A percentile compares a stretch with the other conserved stretches of the same genome.
Conservation (phyloP, 345 rosid species). For the Firmiana major region DNA sequence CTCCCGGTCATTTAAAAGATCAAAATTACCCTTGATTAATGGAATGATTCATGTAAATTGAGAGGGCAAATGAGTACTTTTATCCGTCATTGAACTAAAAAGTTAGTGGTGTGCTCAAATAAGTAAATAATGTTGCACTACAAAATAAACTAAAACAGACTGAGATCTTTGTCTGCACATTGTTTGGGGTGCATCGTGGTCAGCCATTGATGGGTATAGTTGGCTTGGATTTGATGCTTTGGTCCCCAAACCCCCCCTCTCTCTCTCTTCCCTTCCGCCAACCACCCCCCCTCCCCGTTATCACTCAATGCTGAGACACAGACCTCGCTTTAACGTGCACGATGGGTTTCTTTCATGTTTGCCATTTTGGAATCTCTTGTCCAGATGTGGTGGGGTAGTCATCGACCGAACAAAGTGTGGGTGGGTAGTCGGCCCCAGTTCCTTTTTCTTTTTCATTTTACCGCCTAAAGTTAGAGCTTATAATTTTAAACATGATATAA, state of each 20-base stretch:
- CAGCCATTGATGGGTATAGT: slow-evolving; percentile 26
- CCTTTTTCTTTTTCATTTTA: not conserved
- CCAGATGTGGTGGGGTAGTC: slow-evolving; percentile 19
- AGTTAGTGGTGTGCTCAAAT: not conserved
- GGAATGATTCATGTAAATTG: not conserved
- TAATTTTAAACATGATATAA: no score
- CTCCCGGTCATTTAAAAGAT: not conserved
- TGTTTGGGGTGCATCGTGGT: slow-evolving; percentile 19
- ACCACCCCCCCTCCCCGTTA: no score
- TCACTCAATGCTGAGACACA: not conserved
- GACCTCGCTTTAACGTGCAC: slow-evolving; percentile 33
- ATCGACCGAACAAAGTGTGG: not conserved
- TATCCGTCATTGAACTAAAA: not conserved
- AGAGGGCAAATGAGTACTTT: not conserved
- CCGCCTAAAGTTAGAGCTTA: not conserved
- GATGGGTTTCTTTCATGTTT: slow-evolving; percentile 44
- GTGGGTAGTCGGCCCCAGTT: slow-evolving; percentile 20
- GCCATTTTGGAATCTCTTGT: slow-evolving; percentile 37
- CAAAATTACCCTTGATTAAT: not conserved
- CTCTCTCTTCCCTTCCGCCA: no score
- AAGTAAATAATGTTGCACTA: not conserved
- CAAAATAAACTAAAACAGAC: not conserved
- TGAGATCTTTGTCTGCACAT: slow-evolving; percentile 23
- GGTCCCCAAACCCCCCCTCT: slow-evolving; percentile 24
- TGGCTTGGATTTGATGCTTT: slow-evolving; percentile 31